A percentile compares a stretch with the other conserved stretches of the same genome.
Evolutionary conservation across 257 asterid species (phyloP).

Genomic region (Apocynum venetum): DNA sequence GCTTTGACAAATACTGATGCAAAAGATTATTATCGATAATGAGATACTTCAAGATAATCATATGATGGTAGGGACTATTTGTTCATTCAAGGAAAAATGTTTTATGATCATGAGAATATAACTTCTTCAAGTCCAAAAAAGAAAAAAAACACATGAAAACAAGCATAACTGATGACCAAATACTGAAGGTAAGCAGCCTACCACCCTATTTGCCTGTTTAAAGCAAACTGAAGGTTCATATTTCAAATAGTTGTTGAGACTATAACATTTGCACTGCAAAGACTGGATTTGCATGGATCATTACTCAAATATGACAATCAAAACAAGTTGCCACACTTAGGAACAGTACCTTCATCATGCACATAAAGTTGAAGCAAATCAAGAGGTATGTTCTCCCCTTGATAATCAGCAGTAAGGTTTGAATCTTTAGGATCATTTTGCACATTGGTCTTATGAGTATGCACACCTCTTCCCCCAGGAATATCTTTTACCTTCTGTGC

Average conservation of each 20-base stretch:
- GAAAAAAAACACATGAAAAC: background rate
- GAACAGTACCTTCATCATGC: conserved; percentile 53
- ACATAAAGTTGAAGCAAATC: conserved; percentile 34
- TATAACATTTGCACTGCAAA: background rate
- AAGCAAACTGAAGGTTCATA: background rate
- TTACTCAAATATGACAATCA: background rate
- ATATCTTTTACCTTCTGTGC: conserved; percentile 26
- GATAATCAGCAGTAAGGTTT: conserved; percentile 42
- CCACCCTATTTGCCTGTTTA: background rate
- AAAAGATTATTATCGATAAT: background rate
- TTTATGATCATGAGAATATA: background rate
- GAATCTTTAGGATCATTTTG: conserved; percentile 31
- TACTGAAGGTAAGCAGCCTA: background rate
- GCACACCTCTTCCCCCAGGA: conserved; percentile 23
- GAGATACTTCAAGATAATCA: background rate
- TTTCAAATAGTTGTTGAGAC: background rate
- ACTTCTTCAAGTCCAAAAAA: background rate
- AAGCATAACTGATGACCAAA: background rate
- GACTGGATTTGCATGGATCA: background rate
- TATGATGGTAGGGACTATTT: background rate
- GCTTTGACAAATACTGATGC: background rate
- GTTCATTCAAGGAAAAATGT: background rate
- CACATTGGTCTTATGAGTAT: conserved; percentile 26
- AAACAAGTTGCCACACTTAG: conserved; percentile 12
- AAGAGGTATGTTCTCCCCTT: conserved; percentile 46